Base-by-base conservation (phyloP, 2,329 filamentous ascomycete genomes). In the Alternaria atra region DNA sequence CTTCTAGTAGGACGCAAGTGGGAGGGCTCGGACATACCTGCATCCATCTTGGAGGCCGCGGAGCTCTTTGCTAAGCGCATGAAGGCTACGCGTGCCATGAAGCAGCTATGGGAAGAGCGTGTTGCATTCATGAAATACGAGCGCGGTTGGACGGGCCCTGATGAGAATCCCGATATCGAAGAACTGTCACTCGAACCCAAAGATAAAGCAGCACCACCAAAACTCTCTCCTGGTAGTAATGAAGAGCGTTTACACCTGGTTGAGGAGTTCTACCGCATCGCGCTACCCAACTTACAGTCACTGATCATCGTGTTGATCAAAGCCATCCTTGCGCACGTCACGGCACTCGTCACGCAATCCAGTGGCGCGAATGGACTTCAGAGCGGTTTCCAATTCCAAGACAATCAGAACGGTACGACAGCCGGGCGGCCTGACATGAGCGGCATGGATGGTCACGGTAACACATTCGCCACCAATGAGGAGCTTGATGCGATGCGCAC, bases 21-120 rank as follows among this genome's bases (percentile, higher is more conserved):
- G 94, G 91, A 96, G 78, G 94, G 94, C n/a, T 92, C 91, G 64
- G 93, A 97, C 74, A 91, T 99, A 10, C 95, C 95, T 8, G 90
- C 92, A 7, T 98, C 94, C 1, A 98, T 99, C 60, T 86, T 97
- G 15, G 95, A 99, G 79, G 95, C 95, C 6, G 95, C 95, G 7
- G 91, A 95, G 73, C 83, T 99, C 1, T 99, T 99, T 78, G 92
- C 94, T 0, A 90, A 88, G 60, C 87, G 95, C 52, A 95, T 97
- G 77, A 88, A 94, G 68, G 97, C 97, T 86, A 97, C 93, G 0
- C 86, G 95, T 62, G 92, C 92, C 5, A 94, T 96, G 80, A 89
- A 92, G 56, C 95, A 99, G 79, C 83, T 99, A 13, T 99, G 95
- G 94, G 91, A 97, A 68, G 94, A 97, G 76, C 88, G 95, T 48